These are phyloP conservation scores for Cutaneotrichosporon cutaneum DNA, from an alignment of 1,284 basidiomycete species.

Conservation along the genomic window DNA sequence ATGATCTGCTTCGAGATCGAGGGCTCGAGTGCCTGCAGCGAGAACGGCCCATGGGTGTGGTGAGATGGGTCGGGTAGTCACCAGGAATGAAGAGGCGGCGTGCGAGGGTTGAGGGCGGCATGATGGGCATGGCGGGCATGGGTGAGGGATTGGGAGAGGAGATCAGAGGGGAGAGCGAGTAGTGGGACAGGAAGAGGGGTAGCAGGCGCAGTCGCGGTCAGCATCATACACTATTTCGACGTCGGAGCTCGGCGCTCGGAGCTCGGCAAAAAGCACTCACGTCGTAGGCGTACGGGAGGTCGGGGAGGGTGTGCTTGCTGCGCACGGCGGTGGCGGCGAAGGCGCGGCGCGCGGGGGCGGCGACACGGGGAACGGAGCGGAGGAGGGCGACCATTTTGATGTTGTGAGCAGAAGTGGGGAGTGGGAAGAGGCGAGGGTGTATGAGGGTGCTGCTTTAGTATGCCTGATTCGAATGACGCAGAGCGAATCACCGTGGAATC, in stretches of 20 bases:
- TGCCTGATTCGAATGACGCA: background rate
- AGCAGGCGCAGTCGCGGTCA: background rate
- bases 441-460: background rate
- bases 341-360: slow-evolving; percentile 13
- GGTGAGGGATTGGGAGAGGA: slow-evolving; percentile 1
- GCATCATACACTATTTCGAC: background rate
- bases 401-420: background rate
- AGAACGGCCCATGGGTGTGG: background rate
- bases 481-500: background rate
- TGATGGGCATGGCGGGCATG: background rate
- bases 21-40: slow-evolving; percentile 57
- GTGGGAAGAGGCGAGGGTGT: background rate
- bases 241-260: background rate
- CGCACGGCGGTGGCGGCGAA: slow-evolving; percentile 50
- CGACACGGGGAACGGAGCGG: slow-evolving; percentile 24
- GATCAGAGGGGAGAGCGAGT: background rate
- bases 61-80: background rate
- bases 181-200: background rate
- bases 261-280: slow-evolving; percentile 54
- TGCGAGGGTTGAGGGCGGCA: background rate
- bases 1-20: slow-evolving; percentile 71
- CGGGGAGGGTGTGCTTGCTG: slow-evolving; percentile 62
- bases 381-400: slow-evolving; percentile 20
- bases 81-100: background rate
- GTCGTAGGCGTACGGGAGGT: slow-evolving; percentile 87